Evolutionary conservation across 2,329 filamentous ascomycete genomes (phyloP).

Genomic region (Alternaria alternata): DNA sequence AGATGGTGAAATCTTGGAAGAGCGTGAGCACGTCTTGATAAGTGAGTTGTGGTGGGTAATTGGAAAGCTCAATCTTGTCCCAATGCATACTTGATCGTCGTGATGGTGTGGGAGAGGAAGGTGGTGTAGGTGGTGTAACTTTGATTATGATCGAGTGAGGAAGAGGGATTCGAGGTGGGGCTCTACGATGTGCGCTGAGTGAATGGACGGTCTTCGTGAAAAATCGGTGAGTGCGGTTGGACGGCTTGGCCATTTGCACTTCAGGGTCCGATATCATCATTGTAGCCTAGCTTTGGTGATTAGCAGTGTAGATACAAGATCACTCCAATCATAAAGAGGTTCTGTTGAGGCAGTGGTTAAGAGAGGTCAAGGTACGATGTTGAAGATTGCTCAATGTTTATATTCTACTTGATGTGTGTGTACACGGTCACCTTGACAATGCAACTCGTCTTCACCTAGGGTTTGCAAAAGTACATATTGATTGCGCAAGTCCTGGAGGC

Average conservation of each 20-base stretch:
- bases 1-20: constrained; percentile 18
- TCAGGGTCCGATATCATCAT: background rate
- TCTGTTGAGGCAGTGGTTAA: background rate
- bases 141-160: background rate
- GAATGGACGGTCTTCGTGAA: constrained; percentile 12
- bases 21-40: constrained; percentile 12
- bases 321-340: background rate
- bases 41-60: constrained; percentile 19
- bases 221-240: background rate
- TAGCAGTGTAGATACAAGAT: background rate
- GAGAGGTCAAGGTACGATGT: background rate
- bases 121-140: background rate
- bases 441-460: background rate
- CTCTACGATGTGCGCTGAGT: constrained; percentile 2
- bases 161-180: constrained; percentile 4
- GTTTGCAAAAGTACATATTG: background rate
- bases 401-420: background rate
- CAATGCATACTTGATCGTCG: background rate
- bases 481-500: no score
- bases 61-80: constrained; percentile 19
- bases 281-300: background rate
- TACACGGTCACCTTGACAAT: background rate
- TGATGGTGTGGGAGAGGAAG: background rate
- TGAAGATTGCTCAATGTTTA: background rate
- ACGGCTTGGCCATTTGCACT: background rate